Conservation (phyloP, 2,329 filamentous ascomycete species). For the Paraphaeosphaeria minitans region DNA sequence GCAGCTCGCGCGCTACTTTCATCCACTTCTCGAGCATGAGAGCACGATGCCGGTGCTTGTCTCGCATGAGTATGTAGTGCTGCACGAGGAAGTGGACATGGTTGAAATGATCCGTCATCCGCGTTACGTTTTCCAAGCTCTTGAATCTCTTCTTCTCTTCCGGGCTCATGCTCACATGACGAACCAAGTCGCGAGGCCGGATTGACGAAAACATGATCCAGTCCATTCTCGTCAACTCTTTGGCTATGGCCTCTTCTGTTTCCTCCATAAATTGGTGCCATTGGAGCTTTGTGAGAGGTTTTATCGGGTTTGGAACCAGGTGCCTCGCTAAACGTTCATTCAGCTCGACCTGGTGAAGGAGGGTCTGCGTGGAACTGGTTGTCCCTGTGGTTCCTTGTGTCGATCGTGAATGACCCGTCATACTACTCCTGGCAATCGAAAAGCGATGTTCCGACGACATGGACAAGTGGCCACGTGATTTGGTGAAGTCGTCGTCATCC, state of each 20-base stretch:
- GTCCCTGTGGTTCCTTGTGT: conserved; percentile 34
- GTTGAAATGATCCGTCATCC: conserved; percentile 85
- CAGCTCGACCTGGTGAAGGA: conserved; percentile 71
- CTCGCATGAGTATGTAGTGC: conserved; percentile 72
- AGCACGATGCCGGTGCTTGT: conserved; percentile 94
- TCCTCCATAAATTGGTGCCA: conserved; percentile 92
- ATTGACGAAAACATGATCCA: conserved; percentile 99
- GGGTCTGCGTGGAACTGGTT: conserved; percentile 50
- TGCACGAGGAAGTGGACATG: conserved; percentile 62
- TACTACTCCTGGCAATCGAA: conserved; percentile 38
- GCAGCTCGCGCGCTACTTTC: conserved; percentile 80
- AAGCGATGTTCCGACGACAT: conserved; percentile 35
- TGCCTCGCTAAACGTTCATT: conserved; percentile 78
- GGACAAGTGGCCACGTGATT: conserved; percentile 38
- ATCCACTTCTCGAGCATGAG: conserved; percentile 95
- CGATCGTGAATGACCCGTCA: conserved; percentile 28
- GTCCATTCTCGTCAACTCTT: conserved; percentile 92
- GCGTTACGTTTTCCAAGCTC: conserved; percentile 83
- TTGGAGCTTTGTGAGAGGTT: conserved; percentile 79
- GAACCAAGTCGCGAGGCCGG: conserved; percentile 86
- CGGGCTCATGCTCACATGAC: conserved; percentile 79
- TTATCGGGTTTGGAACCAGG: conserved; percentile 71
- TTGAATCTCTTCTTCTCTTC: conserved; percentile 76
- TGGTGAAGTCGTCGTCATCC: conserved; percentile 41
- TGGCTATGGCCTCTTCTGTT: conserved; percentile 81